Evolutionary conservation across 768 basidiomycete species (phyloP), one percentile per base, ranked within the genome.

Genomic region (Kondoa malvinella): DNA sequence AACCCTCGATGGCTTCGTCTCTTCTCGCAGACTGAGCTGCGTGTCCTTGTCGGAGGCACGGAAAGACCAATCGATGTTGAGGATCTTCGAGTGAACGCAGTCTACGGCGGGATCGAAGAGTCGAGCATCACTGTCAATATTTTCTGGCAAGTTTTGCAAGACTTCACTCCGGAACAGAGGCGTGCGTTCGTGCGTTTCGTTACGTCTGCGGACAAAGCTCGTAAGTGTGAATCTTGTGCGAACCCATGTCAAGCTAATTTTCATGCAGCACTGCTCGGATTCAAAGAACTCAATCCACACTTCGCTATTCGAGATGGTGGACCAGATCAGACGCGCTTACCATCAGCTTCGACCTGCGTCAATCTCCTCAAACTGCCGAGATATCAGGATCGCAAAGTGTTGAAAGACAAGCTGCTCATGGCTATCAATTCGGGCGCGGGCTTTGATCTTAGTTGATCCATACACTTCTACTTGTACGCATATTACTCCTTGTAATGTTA

Each of bases 1-100:
- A 87, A 94, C 69, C 84, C 84, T 0, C 88, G 88, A 73, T 96
- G 88, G 89, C 81, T 94, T 26, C 80, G 86, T 84, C 92, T 97
- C 89, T 99, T 97, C 79, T 94, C 96, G 76, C 92, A 94, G 71
- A 87, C 89, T 75, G 95, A 97, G 77, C 80, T 96, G 2, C 66
- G 71, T 17, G 86, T 94, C 61, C 80, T 97, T 0, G 81, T 99
- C 3, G 92, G 74, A 3, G 74, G 74, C 3, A 72, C 69, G 56
- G 76, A 76, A 57, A 71, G 64, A 1, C 40, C 68, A 8, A 72
- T 75, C 64, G 71, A 74, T 40, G 71, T 96, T 4, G 84, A 86
- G 17, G 92, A 99, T 76, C 77, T 96, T 68, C 80, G 85, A 67
- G 73, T 76, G 8, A 80, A 97, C 73, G 89, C 89, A 0, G 82